phyloP scores from a whole-genome alignment of 2,329 filamentous ascomycete species.

The Nemania diffusa region DNA sequence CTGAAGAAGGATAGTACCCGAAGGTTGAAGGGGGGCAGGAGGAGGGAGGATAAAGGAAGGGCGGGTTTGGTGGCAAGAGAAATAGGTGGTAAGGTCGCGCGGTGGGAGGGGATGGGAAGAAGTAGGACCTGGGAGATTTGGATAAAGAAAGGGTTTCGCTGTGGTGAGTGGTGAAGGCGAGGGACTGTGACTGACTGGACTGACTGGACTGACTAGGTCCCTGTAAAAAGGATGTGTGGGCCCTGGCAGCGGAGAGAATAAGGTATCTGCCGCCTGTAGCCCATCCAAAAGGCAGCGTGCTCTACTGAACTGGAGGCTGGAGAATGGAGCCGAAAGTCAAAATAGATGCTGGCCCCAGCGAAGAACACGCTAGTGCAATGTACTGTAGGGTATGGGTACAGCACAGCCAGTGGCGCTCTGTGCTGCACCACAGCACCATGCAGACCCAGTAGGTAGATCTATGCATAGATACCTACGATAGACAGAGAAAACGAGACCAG shows the following conservation, averaged over 20 bases:
- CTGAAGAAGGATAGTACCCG: conserved; percentile 50
- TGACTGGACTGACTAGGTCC: not conserved
- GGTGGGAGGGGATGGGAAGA: conserved; percentile 46
- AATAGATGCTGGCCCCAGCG: conserved; percentile 34
- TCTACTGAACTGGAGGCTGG: conserved; percentile 16
- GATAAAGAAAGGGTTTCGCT: conserved; percentile 34
- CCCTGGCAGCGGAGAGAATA: conserved; percentile 12
- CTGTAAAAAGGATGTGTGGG: conserved; percentile 10
- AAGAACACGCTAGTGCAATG: conserved; percentile 12
- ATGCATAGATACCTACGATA: not conserved
- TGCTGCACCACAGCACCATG: not conserved
- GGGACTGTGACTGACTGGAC: too few species aligned
- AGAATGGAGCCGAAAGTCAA: conserved; percentile 26
- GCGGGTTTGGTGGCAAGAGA: conserved; percentile 46
- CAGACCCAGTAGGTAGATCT: not conserved
- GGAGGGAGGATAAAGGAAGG: conserved; percentile 50
- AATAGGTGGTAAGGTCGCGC: conserved; percentile 30
- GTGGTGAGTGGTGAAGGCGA: conserved; percentile 24
- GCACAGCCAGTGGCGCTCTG: conserved; percentile 19
- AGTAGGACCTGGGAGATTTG: conserved; percentile 39
- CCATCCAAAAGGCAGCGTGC: not conserved
- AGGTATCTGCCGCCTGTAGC: conserved; percentile 16
- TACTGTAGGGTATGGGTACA: conserved; percentile 16
- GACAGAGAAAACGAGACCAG: not conserved
- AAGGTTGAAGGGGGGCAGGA: conserved; percentile 47